Evolutionary conservation across 1,284 basidiomycete genomes (phyloP).

Genomic region (Grifola frondosa): DNA sequence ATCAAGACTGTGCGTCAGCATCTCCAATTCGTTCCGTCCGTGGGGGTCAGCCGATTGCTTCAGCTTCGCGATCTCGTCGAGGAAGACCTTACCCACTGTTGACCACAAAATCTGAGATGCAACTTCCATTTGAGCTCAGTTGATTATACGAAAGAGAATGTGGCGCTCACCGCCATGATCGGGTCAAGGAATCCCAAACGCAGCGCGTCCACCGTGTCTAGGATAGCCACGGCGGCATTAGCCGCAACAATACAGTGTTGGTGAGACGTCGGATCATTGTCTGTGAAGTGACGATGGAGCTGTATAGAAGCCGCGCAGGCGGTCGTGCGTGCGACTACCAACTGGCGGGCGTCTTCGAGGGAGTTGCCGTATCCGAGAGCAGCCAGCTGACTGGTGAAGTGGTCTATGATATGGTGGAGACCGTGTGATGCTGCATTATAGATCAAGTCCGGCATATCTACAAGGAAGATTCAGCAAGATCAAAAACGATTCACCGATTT

Average conservation of each 20-base stretch:
- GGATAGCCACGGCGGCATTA: slow-evolving; percentile 11
- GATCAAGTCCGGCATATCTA: slow-evolving; percentile 13
- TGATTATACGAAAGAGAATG: background rate
- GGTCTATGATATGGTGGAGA: slow-evolving; percentile 19
- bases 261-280: slow-evolving; percentile 10
- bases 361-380: slow-evolving; percentile 5
- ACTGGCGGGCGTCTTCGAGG: slow-evolving; percentile 16
- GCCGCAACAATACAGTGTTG: slow-evolving; percentile 18
- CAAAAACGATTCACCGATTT: background rate
- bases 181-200: slow-evolving; percentile 17
- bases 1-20: slow-evolving; percentile 10
- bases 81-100: slow-evolving; percentile 10
- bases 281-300: slow-evolving; percentile 13
- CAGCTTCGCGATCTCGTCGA: slow-evolving; percentile 8
- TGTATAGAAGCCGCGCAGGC: slow-evolving; percentile 19
- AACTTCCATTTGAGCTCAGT: background rate
- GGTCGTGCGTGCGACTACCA: slow-evolving; percentile 20
- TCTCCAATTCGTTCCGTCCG: slow-evolving; percentile 8
- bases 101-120: slow-evolving; percentile 14
- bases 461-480: background rate
- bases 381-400: slow-evolving; percentile 13
- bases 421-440: too few species aligned
- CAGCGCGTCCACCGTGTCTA: slow-evolving; percentile 15
- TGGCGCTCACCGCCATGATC: slow-evolving; percentile 20
- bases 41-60: slow-evolving; percentile 1